Evolutionary conservation across 2,329 filamentous ascomycete genomes (phyloP).

Genomic region (Verticillium isaacii): DNA sequence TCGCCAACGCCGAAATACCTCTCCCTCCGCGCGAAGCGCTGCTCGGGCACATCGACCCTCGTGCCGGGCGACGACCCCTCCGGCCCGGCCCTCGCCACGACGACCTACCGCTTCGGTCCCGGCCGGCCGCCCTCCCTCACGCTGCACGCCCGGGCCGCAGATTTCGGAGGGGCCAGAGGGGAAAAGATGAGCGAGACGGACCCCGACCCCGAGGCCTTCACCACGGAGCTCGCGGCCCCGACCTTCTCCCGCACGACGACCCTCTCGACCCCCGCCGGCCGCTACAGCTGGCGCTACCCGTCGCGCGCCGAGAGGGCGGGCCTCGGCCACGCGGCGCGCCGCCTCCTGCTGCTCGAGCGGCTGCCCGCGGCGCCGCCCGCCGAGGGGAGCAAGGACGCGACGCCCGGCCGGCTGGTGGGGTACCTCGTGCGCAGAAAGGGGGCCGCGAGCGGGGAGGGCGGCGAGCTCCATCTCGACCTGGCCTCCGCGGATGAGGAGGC

Average conservation of each 20-base stretch:
- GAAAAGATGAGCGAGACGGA: conserved; percentile 2
- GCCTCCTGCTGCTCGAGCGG: conserved; percentile 46
- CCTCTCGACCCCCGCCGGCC: conserved; percentile 43
- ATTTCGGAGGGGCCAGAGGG: conserved; percentile 17
- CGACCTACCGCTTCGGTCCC: conserved; percentile 54
- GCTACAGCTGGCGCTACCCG: conserved; percentile 53
- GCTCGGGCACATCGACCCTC: conserved; percentile 44
- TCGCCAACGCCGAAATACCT: conserved; percentile 36
- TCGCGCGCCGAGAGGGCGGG: conserved; percentile 34
- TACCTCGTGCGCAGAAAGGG: neutral
- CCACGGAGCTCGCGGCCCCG: conserved; percentile 17
- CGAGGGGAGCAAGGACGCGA: neutral
- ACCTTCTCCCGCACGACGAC: conserved; percentile 39
- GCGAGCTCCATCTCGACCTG: conserved; percentile 39
- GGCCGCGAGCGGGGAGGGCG: conserved; percentile 44
- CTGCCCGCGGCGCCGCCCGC: conserved; percentile 23
- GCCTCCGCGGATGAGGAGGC: conserved; percentile 22
- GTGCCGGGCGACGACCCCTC: conserved; percentile 32
- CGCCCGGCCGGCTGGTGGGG: neutral
- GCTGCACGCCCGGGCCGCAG: conserved; percentile 16
- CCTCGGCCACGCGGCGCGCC: conserved; percentile 28
- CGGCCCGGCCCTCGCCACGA: conserved; percentile 36
- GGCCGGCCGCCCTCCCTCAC: conserved; percentile 43
- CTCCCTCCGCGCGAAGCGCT: conserved; percentile 41
- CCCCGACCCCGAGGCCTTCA: conserved; percentile 6